These are phyloP conservation scores for Ananas comosus DNA, from an alignment of 176 grass and related monocot genomes.

Conservation along the genomic window DNA sequence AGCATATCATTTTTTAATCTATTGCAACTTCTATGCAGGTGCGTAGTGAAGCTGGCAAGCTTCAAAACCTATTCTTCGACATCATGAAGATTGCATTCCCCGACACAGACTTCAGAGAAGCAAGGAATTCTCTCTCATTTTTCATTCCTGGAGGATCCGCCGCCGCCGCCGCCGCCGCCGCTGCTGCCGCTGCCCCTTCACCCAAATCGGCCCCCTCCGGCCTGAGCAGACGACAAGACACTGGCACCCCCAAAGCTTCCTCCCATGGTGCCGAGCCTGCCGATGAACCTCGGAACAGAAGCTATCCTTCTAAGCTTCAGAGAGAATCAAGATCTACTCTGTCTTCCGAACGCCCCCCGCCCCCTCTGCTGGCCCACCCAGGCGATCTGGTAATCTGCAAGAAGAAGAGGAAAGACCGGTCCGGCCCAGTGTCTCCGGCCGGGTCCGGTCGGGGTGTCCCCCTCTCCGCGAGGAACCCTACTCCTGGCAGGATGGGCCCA, in stretches of 20 bases:
- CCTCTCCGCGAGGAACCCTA: constrained; percentile 25
- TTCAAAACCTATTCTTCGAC: constrained; percentile 82
- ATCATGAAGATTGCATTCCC: constrained; percentile 99
- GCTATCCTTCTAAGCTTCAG: constrained; percentile 34
- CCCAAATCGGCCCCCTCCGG: constrained; percentile 26
- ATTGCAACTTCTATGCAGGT: constrained; percentile 39
- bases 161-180: constrained; percentile 17
- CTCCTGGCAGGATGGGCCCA: constrained; percentile 37
- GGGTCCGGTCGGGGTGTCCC: constrained; percentile 59
- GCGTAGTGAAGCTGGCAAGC: constrained; percentile 59
- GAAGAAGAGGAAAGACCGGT: constrained; percentile 84
- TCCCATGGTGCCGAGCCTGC: constrained; percentile 10
- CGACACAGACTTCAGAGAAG: constrained; percentile 78
- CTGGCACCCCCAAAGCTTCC: constrained; percentile 17
- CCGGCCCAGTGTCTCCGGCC: constrained; percentile 34
- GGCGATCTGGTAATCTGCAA: constrained; percentile 78
- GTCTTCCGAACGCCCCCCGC: constrained; percentile 19
- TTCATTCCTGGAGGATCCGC: constrained; percentile 34
- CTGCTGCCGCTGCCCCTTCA: background rate
- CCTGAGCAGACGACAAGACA: constrained; percentile 23
- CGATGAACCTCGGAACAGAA: constrained; percentile 21
- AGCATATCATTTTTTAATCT: background rate
- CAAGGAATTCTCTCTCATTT: constrained; percentile 48
- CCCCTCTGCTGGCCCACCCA: constrained; percentile 49
- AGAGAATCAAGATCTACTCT: constrained; percentile 44